These are phyloP conservation scores for Stropharia rugosoannulata DNA, from an alignment of 768 basidiomycete species.

Conservation along the genomic window DNA sequence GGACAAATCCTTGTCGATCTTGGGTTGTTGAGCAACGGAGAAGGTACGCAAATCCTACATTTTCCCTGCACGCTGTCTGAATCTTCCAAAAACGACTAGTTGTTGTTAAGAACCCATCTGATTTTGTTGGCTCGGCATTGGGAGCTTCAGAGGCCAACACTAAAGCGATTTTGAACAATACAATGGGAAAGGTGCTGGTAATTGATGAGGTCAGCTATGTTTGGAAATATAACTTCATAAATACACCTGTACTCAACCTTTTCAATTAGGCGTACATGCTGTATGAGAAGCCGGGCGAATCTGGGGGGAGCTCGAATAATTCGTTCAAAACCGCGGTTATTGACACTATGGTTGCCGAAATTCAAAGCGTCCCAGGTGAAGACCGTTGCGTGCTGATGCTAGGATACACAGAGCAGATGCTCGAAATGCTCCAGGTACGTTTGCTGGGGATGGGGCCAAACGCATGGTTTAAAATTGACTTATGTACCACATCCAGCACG, in stretches of 20 bases:
- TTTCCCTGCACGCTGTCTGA: not conserved
- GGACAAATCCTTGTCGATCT: slow-evolving; percentile 62
- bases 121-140: slow-evolving; percentile 59
- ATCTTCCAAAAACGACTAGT: slow-evolving; percentile 35
- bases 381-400: slow-evolving; percentile 66
- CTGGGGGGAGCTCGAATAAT: slow-evolving; percentile 34
- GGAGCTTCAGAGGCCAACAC: slow-evolving; percentile 67
- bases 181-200: slow-evolving; percentile 64
- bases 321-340: slow-evolving; percentile 65
- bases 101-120: slow-evolving; percentile 64
- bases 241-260: not conserved
- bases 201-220: slow-evolving; percentile 59
- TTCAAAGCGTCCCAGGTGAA: slow-evolving; percentile 68
- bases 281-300: slow-evolving; percentile 40
- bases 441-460: slow-evolving; percentile 61
- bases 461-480: slow-evolving; percentile 30
- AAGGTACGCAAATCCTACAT: slow-evolving; percentile 41
- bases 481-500: slow-evolving; percentile 43
- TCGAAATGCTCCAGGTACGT: slow-evolving; percentile 70
- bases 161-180: slow-evolving; percentile 57
- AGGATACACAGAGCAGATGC: slow-evolving; percentile 66
- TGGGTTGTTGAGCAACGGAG: slow-evolving; percentile 65
- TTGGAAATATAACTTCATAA: not conserved
- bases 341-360: slow-evolving; percentile 73
- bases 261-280: slow-evolving; percentile 64